Evolutionary conservation across 2,329 filamentous ascomycete genomes (phyloP).

Genomic region (Spiromastix sp.): DNA sequence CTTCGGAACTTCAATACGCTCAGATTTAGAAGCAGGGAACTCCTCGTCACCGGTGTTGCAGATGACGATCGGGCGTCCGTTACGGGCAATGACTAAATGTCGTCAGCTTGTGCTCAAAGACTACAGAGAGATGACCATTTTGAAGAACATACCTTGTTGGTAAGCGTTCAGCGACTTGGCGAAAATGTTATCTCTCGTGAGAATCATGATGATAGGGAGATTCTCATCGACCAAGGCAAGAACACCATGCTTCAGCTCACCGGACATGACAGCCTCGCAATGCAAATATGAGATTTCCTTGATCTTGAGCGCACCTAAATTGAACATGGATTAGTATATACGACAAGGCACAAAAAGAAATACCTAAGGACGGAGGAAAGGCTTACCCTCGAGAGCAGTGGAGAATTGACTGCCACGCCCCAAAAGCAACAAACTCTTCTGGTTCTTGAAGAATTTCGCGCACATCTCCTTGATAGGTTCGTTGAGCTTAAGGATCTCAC

Average conservation of each 20-base stretch:
- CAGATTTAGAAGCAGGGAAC: constrained; percentile 77
- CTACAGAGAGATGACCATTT: background rate
- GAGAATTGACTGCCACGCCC: constrained; percentile 95
- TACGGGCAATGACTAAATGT: constrained; percentile 73
- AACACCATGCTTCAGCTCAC: constrained; percentile 98
- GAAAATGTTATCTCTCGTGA: constrained; percentile 92
- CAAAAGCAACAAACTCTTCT: constrained; percentile 88
- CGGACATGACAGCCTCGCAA: constrained; percentile 99
- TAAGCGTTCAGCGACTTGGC: constrained; percentile 99
- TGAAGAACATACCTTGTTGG: constrained; percentile 63
- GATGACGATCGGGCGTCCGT: constrained; percentile 94
- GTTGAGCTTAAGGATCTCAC: constrained; percentile 81
- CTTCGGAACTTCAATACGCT: constrained; percentile 95
- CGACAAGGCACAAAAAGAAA: background rate
- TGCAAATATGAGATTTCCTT: constrained; percentile 99
- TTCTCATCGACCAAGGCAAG: constrained; percentile 96
- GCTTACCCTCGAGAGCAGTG: constrained; percentile 76
- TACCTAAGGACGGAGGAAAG: background rate
- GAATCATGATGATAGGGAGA: constrained; percentile 98
- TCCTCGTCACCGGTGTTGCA: constrained; percentile 87
- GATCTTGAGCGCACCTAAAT: constrained; percentile 78
- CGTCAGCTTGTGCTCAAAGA: too few species aligned
- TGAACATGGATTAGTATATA: constrained; percentile 9
- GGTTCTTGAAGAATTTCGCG: constrained; percentile 85
- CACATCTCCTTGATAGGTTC: constrained; percentile 91